Evolutionary conservation across 2,329 filamentous ascomycete genomes (phyloP).

Genomic region (Cladosporium austrohemisphaericum): DNA sequence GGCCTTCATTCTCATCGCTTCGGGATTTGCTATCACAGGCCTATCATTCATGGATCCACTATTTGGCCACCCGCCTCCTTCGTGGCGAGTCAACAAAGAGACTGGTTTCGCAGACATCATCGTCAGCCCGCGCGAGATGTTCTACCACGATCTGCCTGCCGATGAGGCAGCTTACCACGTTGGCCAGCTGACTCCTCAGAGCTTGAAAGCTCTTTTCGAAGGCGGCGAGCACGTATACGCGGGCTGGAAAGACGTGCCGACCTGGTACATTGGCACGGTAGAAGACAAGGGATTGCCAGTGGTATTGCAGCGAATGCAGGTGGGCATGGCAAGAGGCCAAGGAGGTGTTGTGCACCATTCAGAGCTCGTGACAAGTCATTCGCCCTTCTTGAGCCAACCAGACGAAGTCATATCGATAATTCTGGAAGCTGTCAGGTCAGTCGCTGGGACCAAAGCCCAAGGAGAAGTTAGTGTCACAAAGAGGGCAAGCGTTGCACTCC

Average conservation of each 20-base stretch:
- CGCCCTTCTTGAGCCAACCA: background rate
- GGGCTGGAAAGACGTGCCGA: slow-evolving; percentile 18
- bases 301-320: slow-evolving; percentile 13
- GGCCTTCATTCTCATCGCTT: slow-evolving; percentile 16
- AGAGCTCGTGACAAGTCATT: background rate
- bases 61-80: slow-evolving; percentile 15
- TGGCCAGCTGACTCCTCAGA: slow-evolving; percentile 13
- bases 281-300: slow-evolving; percentile 17
- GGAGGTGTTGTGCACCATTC: slow-evolving; percentile 7
- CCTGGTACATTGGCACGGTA: slow-evolving; percentile 15
- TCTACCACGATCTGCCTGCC: slow-evolving; percentile 17
- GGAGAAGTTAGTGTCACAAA: background rate
- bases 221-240: slow-evolving; percentile 19
- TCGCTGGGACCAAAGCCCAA: background rate
- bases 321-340: slow-evolving; percentile 17
- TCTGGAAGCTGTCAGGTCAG: background rate
- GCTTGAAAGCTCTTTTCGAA: slow-evolving; percentile 16
- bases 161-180: slow-evolving; percentile 16
- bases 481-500: background rate
- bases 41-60: slow-evolving; percentile 16
- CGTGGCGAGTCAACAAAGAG: slow-evolving; percentile 8
- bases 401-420: background rate
- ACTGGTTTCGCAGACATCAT: slow-evolving; percentile 17
- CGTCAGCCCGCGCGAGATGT: slow-evolving; percentile 12
- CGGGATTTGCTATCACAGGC: slow-evolving; percentile 19